These are phyloP conservation scores for Boletus tomentosulus DNA, from an alignment of 768 basidiomycete species.

Conservation along the genomic window DNA sequence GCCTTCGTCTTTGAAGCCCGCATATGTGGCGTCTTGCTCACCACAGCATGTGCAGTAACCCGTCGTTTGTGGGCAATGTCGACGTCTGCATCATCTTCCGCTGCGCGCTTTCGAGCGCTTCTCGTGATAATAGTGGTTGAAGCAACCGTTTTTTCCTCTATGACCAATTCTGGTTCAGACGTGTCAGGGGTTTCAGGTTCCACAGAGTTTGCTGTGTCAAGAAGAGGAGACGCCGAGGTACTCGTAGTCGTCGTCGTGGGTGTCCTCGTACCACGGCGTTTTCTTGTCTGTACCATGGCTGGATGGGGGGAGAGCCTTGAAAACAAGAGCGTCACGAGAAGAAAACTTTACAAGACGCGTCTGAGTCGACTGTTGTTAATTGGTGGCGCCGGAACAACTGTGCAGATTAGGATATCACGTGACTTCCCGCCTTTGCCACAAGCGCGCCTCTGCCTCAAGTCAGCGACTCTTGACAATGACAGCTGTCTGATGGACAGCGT, in stretches of 20 bases:
- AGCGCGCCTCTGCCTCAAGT: slow-evolving; percentile 11
- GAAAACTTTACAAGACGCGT: slow-evolving; percentile 23
- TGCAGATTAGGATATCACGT: slow-evolving; percentile 20
- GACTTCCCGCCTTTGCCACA: slow-evolving; percentile 23
- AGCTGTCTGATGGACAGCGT: neutral
- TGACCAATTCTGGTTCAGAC: slow-evolving; percentile 34
- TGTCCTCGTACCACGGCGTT: slow-evolving; percentile 12
- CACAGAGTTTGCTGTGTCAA: slow-evolving; percentile 45
- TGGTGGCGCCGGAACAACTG: slow-evolving; percentile 21
- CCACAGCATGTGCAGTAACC: slow-evolving; percentile 26
- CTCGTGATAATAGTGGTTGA: slow-evolving; percentile 2
- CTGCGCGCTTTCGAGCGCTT: slow-evolving; percentile 29
- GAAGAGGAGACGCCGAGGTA: slow-evolving; percentile 46
- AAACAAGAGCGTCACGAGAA: slow-evolving; percentile 13
- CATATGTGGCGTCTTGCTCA: slow-evolving; percentile 11
- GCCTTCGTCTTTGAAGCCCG: slow-evolving; percentile 23
- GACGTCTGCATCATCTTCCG: slow-evolving; percentile 32
- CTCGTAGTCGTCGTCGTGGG: slow-evolving; percentile 32
- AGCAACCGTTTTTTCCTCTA: neutral
- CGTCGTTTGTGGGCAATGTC: slow-evolving; percentile 32
- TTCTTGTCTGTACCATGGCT: slow-evolving; percentile 25
- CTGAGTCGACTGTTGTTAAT: slow-evolving; percentile 10
- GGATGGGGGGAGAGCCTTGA: neutral
- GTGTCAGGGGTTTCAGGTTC: slow-evolving; percentile 51
- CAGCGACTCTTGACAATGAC: too few species aligned